Base-by-base conservation (phyloP, 1,284 basidiomycete genomes). In the Austroboletus novae-zelandiae region DNA sequence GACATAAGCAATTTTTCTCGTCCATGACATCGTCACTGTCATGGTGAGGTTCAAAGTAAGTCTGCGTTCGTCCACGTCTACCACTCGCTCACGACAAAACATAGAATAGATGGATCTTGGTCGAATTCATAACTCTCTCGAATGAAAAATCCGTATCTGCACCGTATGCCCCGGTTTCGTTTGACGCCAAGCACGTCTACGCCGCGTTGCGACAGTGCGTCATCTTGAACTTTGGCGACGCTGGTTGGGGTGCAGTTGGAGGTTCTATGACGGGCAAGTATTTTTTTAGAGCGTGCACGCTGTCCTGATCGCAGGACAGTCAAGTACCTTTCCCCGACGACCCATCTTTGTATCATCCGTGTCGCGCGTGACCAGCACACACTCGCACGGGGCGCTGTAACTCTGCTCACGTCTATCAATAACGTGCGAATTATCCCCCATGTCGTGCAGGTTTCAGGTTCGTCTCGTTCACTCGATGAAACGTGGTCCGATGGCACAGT, bases 291-390 rank as follows among this genome's bases (percentile, higher is more conserved):
- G 10, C 3, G 30, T 13, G 10, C 4, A 23, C 14, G n/a, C 7
- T 3, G 9, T 46, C 20, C 30, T 47, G 41, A 55, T 29, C 15
- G 17, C 6, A 1, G 3, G 23, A 11, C 51, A 91, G 89, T 91
- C 52, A 91, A 90, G 66, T 92, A 91, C 60, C 90, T 83, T 60
- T 91, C 89, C 0, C 85, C 87, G 0, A 80, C 76, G 17, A 91
- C 88, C 9, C 81, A 83, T 55, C 72, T 91, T 0, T 89, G 84
- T 59, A 91, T 92, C 60, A 77, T 91, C 41, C 84, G 89, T 25
- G 86, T 90, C 27, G 84, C 82, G 17, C 72, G 89, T 42, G 89
- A 91, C 48, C 84, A 86, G 47, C 80, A 89, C 57, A 77, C 75
- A 11, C 78, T 84, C 43, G 86, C 84, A 1, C 89, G 88, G 87